Percentiles rank a stretch among this genome's conserved stretches.
These are phyloP conservation scores for Coniochaeta hoffmannii DNA, from an alignment of 2,329 filamentous ascomycete genomes.

Conservation along the genomic window DNA sequence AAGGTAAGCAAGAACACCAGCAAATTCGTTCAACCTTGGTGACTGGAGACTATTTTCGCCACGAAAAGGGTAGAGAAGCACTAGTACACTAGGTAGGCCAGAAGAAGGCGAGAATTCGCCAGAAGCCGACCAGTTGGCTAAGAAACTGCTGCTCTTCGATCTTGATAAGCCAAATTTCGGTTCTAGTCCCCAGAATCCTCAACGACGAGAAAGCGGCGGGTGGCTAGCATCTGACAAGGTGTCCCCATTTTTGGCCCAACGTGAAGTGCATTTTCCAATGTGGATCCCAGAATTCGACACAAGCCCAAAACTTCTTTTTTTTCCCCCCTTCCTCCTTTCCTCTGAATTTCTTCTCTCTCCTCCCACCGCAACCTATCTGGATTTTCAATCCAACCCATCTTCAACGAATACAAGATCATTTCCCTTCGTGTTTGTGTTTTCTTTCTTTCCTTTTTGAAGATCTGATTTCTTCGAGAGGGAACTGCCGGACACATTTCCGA, in stretches of 20 bases:
- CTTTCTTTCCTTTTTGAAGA: conserved; percentile 37
- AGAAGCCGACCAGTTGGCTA: not conserved
- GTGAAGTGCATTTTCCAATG: not conserved
- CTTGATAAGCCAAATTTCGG: not conserved
- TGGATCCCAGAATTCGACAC: conserved; percentile 7
- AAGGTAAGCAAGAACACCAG: no score
- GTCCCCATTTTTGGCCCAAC: not conserved
- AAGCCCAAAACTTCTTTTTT: conserved; percentile 14
- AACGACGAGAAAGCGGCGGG: not conserved
- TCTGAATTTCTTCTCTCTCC: conserved; percentile 4
- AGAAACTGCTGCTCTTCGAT: not conserved
- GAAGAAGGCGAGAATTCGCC: not conserved
- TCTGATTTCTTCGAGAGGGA: conserved; percentile 32
- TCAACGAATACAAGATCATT: conserved; percentile 14
- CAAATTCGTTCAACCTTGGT: not conserved
- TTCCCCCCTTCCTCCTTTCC: conserved; percentile 5
- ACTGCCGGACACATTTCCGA: conserved; percentile 24
- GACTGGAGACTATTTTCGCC: not conserved
- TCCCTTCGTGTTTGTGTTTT: conserved; percentile 28
- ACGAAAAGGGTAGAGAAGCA: not conserved
- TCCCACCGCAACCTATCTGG: conserved; percentile 18
- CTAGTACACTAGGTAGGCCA: not conserved
- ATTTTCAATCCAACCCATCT: conserved; percentile 23
- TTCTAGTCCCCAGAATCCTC: not conserved
- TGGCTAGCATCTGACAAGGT: not conserved